Evolutionary conservation across 768 basidiomycete species (phyloP).

Genomic region (Tulasnella sp.): DNA sequence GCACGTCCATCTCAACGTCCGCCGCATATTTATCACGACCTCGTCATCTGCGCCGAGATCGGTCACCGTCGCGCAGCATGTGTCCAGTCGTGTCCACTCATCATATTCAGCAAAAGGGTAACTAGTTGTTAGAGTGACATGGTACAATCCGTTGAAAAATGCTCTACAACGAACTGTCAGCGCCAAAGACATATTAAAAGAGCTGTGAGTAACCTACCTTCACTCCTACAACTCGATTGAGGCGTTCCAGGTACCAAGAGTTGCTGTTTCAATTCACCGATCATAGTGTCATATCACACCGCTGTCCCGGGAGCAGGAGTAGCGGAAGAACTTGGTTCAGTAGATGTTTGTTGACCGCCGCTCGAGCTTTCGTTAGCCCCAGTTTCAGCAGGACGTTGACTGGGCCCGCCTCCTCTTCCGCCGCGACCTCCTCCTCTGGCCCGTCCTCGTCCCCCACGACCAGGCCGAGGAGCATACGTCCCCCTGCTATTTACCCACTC

Average conservation of each 20-base stretch:
- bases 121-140: not conserved
- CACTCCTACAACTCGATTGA: not conserved
- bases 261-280: not conserved
- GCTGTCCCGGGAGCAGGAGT: not conserved
- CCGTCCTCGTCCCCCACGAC: not conserved
- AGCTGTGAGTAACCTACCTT: not conserved
- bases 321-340: not conserved
- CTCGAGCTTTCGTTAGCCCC: not conserved
- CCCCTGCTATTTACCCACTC: conserved; percentile 9
- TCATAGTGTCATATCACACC: not conserved
- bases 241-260: not conserved
- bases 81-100: not conserved
- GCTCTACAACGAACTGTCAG: not conserved
- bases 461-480: not conserved
- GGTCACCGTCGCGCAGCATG: no score
- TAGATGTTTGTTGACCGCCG: not conserved
- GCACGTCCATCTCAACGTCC: no score
- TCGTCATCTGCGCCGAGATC: no score
- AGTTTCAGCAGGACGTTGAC: not conserved
- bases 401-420: not conserved
- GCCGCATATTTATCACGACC: no score
- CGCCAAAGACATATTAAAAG: not conserved
- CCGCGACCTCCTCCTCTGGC: not conserved
- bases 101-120: not conserved
- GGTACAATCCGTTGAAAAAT: not conserved